Base-by-base conservation (phyloP, 2,329 filamentous ascomycete species). In the Fusarium pseudonygamai region DNA sequence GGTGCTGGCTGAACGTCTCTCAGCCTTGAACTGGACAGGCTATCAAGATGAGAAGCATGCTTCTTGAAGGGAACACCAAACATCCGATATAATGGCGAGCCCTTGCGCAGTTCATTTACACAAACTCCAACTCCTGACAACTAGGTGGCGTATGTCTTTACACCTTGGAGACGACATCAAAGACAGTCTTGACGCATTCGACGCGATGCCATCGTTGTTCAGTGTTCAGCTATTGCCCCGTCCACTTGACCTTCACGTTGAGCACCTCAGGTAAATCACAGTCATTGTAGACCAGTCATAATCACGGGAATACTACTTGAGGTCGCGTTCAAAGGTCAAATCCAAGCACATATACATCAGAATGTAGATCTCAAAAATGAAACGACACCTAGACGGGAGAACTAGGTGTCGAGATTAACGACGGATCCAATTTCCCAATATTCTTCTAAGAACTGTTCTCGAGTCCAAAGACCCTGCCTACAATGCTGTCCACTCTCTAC, bases 311-410 rank as follows among this genome's bases (percentile, higher is more conserved):
- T 32, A 12, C 13, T 8, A 26, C 11, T 26, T 11, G 1, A 52
- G 10, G 24, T 28, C n/a, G 24, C n/a, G 9, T 40, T 28, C 20
- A 15, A 24, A 14, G 4, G n/a, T 24, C 15, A 7, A 4, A 22
- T 24, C 40, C 20, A 12, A 13, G 20, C 30, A 58, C 40, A 22
- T 15, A 28, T 28, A 24, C 37, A 26, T 67, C n/a, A 64, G 71
- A 82, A 85, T 88, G 86, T 88, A 87, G 86, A 88, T 88, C 86
- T 86, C 85, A 83, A 83, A 83, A 86, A 87, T 88, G 86, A 88
- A 88, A 88, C 86, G 84, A 81, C 83, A 84, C 81, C 80, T 84
- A 85, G 85, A 88, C 83, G 81, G 84, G 80, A 62, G 66, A 79
- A 82, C 82, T 83, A 83, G 83, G 77, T 83, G 85, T 82, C 85